Conservation (phyloP, 805 yeast genomes). For the Wickerhamomyces rabaulensis region DNA sequence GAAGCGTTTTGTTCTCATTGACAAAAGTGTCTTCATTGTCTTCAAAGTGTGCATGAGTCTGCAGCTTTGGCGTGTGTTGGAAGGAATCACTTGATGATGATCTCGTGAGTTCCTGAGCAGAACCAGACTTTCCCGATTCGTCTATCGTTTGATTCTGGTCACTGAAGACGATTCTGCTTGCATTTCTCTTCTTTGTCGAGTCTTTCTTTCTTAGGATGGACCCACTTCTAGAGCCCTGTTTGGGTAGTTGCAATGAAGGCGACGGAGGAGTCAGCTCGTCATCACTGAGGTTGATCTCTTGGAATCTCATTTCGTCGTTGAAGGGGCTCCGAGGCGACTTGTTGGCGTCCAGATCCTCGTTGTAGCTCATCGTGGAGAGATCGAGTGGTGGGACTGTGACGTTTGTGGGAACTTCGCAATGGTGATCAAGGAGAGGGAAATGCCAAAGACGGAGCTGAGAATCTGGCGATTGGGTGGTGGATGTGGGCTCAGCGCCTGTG, state of each 20-base stretch:
- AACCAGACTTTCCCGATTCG: slow-evolving; percentile 7
- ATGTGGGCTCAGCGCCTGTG: not conserved
- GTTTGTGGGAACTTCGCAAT: not conserved
- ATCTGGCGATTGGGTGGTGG: not conserved
- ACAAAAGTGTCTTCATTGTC: slow-evolving; percentile 11
- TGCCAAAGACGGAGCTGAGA: not conserved
- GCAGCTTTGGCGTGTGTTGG: slow-evolving; percentile 21
- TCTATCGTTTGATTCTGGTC: slow-evolving; percentile 15
- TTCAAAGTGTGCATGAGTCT: slow-evolving; percentile 21
- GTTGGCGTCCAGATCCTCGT: slow-evolving; percentile 10
- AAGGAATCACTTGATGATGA: slow-evolving; percentile 19
- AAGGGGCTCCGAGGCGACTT: slow-evolving; percentile 23
- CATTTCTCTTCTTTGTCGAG: slow-evolving; percentile 13
- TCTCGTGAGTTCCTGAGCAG: slow-evolving; percentile 12
- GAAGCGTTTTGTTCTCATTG: slow-evolving; percentile 10
- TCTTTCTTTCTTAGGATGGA: slow-evolving; percentile 18
- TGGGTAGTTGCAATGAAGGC: slow-evolving; percentile 5
- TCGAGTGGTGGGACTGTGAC: not conserved
- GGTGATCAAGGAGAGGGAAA: not conserved
- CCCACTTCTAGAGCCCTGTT: slow-evolving; percentile 4
- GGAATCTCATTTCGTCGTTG: slow-evolving; percentile 20
- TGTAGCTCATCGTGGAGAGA: not conserved
- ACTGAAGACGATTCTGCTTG: slow-evolving; percentile 19
- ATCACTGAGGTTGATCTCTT: slow-evolving; percentile 21
- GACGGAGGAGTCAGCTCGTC: slow-evolving; percentile 6